These are phyloP conservation scores for Dictyostelium firmibasis DNA, from an alignment of 78 protist genomes.

Conservation along the genomic window DNA sequence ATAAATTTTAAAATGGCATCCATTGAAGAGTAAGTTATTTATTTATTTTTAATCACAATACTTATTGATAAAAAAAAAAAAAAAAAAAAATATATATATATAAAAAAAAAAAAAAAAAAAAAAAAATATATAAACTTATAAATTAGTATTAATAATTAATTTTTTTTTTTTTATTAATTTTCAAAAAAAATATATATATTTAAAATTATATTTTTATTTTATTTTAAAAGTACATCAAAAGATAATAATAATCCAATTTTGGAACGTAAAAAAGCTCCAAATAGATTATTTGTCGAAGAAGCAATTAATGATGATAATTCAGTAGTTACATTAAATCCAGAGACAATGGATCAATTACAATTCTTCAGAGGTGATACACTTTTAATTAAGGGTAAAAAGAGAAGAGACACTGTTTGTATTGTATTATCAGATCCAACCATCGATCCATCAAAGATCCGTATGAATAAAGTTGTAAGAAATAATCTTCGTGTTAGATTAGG, in stretches of 20 bases:
- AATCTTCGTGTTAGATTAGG: conserved; percentile 96
- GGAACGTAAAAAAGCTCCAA: conserved; percentile 90
- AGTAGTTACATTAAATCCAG: conserved; percentile 91
- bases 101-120: neutral
- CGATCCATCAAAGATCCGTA: conserved; percentile 94
- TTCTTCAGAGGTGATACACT: conserved; percentile 99
- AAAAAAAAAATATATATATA: neutral
- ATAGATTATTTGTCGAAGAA: conserved; percentile 98
- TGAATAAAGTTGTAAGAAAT: conserved; percentile 93
- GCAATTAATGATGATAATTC: conserved; percentile 98
- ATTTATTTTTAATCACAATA: too few species aligned
- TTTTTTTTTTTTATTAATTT: too few species aligned
- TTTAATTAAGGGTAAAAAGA: conserved; percentile 97
- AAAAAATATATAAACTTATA: too few species aligned
- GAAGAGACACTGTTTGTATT: conserved; percentile 97
- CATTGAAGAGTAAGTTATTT: conserved; percentile 59
- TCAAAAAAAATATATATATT: too few species aligned
- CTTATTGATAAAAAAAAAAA: neutral
- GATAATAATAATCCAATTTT: conserved; percentile 84
- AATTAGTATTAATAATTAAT: too few species aligned
- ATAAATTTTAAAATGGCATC: conserved; percentile 21
- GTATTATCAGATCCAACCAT: conserved; percentile 95
- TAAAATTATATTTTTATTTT: neutral
- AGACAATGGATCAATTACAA: conserved; percentile 92
- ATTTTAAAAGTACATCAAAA: neutral